These are phyloP conservation scores for Mercurialis annua DNA, from an alignment of 345 rosid genomes.

Conservation along the genomic window DNA sequence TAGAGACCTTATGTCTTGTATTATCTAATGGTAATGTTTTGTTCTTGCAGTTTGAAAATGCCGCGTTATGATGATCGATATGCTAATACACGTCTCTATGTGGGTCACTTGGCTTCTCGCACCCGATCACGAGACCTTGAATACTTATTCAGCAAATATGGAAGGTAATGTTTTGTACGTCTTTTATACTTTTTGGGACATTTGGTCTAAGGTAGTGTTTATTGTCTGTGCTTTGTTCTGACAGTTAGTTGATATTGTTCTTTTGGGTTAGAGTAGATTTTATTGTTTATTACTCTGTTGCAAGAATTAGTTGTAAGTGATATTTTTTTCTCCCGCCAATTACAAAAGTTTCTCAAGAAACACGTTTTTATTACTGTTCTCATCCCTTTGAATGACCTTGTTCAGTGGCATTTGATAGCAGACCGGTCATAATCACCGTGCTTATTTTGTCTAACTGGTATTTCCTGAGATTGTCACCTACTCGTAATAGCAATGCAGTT, in stretches of 20 bases:
- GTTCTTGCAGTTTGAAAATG: constrained; percentile 41
- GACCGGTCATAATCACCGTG: background rate
- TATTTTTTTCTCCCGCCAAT: background rate
- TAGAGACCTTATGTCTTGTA: background rate
- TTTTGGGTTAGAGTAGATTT: too few species aligned
- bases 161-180: constrained; percentile 41
- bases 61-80: constrained; percentile 74
- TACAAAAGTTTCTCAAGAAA: background rate
- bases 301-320: background rate
- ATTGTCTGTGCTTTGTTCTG: too few species aligned
- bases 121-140: constrained; percentile 72
- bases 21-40: background rate
- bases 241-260: too few species aligned
- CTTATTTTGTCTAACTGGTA: background rate
- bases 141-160: constrained; percentile 68
- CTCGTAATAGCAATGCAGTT: constrained; percentile 10
- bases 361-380: background rate
- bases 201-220: background rate
- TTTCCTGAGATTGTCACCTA: background rate
- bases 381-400: background rate
- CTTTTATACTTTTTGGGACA: background rate
- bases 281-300: background rate
- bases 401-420: background rate
- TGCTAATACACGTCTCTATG: constrained; percentile 66
- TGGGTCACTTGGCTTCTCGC: constrained; percentile 62